These are phyloP conservation scores for Paecilomyces niveus DNA, from an alignment of 2,329 filamentous ascomycete genomes.

Conservation along the genomic window DNA sequence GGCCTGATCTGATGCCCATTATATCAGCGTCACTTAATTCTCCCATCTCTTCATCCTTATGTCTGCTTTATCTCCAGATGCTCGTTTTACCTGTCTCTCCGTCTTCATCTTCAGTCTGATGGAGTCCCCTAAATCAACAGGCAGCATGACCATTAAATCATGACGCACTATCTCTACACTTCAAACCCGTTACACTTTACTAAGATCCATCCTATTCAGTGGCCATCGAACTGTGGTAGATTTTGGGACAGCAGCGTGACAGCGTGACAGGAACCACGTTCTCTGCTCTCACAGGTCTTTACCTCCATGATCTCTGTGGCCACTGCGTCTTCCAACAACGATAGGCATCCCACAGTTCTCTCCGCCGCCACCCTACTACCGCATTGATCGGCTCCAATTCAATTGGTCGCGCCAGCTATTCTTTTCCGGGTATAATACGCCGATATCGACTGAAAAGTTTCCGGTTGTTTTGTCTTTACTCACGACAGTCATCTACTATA, in stretches of 20 bases:
- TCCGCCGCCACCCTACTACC: constrained; percentile 5
- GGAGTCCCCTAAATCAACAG: constrained; percentile 1
- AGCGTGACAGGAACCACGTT: background rate
- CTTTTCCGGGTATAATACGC: background rate
- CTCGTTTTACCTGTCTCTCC: constrained; percentile 1
- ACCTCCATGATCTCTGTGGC: constrained; percentile 4
- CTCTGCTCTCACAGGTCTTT: constrained; percentile 1
- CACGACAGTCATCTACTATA: background rate
- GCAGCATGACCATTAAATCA: constrained; percentile 8
- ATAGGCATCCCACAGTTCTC: background rate
- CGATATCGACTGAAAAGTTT: background rate
- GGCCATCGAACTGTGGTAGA: background rate
- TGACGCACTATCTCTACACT: constrained; percentile 4
- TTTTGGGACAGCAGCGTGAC: background rate
- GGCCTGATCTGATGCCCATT: constrained; percentile 5
- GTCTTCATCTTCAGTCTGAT: constrained; percentile 1
- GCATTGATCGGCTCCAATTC: background rate
- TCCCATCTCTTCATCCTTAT: background rate
- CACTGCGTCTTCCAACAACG: background rate
- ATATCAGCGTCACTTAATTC: background rate
- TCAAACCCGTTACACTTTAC: constrained; percentile 2
- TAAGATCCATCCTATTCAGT: background rate
- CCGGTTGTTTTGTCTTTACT: background rate
- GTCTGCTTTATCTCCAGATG: background rate
- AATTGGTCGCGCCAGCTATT: background rate